Conservation (phyloP, 176 grass and related monocot genomes). For the Carex kokanica region DNA sequence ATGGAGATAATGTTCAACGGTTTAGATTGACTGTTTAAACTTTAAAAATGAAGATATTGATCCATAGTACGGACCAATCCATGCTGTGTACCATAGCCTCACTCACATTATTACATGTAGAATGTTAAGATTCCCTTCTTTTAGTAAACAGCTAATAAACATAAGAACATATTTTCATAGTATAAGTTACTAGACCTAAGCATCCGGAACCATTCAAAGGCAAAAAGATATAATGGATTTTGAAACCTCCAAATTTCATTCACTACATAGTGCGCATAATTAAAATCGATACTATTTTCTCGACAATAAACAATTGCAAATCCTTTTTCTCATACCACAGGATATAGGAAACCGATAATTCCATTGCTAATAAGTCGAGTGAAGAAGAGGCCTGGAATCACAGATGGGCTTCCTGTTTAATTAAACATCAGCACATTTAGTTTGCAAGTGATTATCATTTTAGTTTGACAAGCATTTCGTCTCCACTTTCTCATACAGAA, state of each 20-base stretch:
- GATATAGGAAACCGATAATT: constrained; percentile 91
- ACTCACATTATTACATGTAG: neutral
- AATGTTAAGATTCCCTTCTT: neutral
- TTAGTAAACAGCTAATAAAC: neutral
- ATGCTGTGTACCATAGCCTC: no score
- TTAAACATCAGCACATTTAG: constrained; percentile 5
- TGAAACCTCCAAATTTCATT: neutral
- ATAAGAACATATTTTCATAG: neutral
- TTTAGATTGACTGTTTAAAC: no score
- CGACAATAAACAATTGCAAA: constrained; percentile 6
- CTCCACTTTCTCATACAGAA: neutral
- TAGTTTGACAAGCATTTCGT: neutral
- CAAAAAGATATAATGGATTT: neutral
- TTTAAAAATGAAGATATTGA: no score
- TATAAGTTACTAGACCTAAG: neutral
- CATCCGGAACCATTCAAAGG: neutral
- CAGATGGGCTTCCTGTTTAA: constrained; percentile 69
- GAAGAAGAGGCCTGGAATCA: constrained; percentile 84
- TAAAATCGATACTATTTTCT: neutral
- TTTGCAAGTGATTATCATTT: neutral
- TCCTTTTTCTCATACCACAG: constrained; percentile 56
- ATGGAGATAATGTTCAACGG: no score
- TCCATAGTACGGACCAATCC: no score
- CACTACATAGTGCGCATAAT: neutral
- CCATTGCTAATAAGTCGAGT: constrained; percentile 82